Evolutionary conservation across 1,284 basidiomycete genomes (phyloP).

Genomic region (Apiotrichum laibachii): DNA sequence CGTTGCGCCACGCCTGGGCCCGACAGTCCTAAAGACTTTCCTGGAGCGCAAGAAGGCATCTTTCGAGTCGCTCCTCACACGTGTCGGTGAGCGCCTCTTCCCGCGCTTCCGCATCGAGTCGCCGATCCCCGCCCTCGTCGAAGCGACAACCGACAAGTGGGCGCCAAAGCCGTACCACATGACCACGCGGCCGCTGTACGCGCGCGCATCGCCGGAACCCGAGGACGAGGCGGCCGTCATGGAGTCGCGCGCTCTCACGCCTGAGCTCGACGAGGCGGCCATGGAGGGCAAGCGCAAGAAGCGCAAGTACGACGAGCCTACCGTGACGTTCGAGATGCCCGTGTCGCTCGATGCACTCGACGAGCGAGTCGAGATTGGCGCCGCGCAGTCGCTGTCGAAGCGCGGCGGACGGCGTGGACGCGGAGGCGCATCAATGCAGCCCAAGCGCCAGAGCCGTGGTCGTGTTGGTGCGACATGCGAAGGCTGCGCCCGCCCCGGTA

Average conservation of each 20-base stretch:
- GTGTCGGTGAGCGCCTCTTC: constrained; percentile 29
- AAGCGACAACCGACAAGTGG: constrained; percentile 39
- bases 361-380: constrained; percentile 42
- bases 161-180: constrained; percentile 40
- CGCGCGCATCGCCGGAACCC: constrained; percentile 20
- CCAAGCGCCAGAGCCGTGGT: constrained; percentile 10
- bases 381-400: constrained; percentile 12
- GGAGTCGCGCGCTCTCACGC: constrained; percentile 13
- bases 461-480: constrained; percentile 36
- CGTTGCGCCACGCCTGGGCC: constrained; percentile 2
- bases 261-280: constrained; percentile 14
- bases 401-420: constrained; percentile 1
- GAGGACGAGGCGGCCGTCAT: constrained; percentile 8
- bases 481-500: constrained; percentile 34
- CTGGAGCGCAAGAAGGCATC: constrained; percentile 21
- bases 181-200: constrained; percentile 39
- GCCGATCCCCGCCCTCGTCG: constrained; percentile 24
- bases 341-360: constrained; percentile 43
- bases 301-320: constrained; percentile 28
- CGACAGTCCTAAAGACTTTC: constrained; percentile 22
- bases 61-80: constrained; percentile 29
- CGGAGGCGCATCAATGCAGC: background rate
- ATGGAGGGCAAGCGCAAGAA: constrained; percentile 8
- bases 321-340: constrained; percentile 46
- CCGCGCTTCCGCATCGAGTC: constrained; percentile 26